Percentiles rank a stretch among this genome's conserved stretches.
These are phyloP conservation scores for Simplicillium aogashimaense DNA, from an alignment of 2,329 filamentous ascomycete species.

Conservation along the genomic window DNA sequence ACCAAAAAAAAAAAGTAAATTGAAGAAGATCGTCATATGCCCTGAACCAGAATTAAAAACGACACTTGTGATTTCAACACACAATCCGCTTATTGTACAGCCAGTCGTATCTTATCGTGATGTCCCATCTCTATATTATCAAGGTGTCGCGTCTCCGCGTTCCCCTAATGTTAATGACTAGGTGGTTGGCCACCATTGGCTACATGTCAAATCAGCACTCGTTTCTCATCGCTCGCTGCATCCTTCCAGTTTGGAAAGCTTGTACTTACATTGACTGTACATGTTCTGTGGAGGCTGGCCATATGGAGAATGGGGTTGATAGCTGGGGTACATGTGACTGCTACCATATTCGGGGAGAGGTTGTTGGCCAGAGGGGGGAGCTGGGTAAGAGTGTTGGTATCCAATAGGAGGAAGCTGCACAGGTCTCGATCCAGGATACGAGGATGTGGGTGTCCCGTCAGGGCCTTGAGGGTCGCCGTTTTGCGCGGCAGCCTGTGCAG, in stretches of 20 bases:
- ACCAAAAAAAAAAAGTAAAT: neutral
- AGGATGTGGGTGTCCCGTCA: constrained; percentile 35
- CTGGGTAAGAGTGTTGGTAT: constrained; percentile 61
- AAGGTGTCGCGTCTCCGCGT: neutral
- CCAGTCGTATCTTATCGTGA: too few relatives aligned
- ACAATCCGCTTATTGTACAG: too few relatives aligned
- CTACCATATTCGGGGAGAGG: constrained; percentile 43
- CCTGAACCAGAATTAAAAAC: too few relatives aligned
- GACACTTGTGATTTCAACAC: too few relatives aligned
- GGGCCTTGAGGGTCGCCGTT: constrained; percentile 38
- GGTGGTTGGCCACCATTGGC: constrained; percentile 8
- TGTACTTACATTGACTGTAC: constrained; percentile 49
- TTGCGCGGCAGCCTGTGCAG: constrained; percentile 42
- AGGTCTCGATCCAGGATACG: constrained; percentile 45
- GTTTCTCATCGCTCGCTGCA: constrained; percentile 16
- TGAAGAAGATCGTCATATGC: constrained; percentile 3
- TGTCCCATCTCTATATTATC: neutral
- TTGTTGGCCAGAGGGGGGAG: constrained; percentile 46
- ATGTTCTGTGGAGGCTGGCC: constrained; percentile 46
- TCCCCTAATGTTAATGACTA: constrained; percentile 1
- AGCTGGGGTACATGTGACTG: constrained; percentile 46
- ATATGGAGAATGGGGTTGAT: constrained; percentile 50
- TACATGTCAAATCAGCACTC: constrained; percentile 5
- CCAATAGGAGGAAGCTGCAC: constrained; percentile 67
- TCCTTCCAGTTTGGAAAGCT: constrained; percentile 6